Base-by-base conservation (phyloP, 1,284 basidiomycete species). In the Spongispora temasekensis region DNA sequence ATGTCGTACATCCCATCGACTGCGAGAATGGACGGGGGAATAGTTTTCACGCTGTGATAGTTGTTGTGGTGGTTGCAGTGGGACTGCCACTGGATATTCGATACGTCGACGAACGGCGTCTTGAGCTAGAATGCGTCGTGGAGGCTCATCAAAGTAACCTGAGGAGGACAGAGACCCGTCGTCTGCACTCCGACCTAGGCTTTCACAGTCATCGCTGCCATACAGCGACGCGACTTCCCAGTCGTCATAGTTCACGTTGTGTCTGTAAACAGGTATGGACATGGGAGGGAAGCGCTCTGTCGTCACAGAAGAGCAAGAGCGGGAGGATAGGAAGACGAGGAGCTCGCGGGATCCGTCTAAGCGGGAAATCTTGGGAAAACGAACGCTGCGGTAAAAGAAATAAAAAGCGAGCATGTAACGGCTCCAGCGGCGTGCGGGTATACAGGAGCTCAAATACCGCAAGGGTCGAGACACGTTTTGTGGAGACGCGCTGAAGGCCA, bases 221-320 rank as follows among this genome's bases (percentile, higher is more conserved):
- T 71, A 71, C 34, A 70, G 60, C 42, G 69, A 71, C 23, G 71
- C 69, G 56, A 74, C 61, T 60, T 71, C 69, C 69, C 69, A 71
- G 60, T 71, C 69, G 35, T 70, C 63, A 46, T 64, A 55, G 42
- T 55, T 25, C 28, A 55, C 23, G 37, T 71, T 74, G 48, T 71
- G 71, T 46, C 69, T 69, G 50, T 61, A 71, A 21, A 71, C 28
- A 19, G 69, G 69, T 34, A 71, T 72, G 40, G 57, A 25, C 68
- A 70, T 70, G 44, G 27, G 44, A 46, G 23, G 25, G 31, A 34
- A 51, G 31, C 19, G 46, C 37, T 15, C 56, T 57, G 34, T 21
- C 7, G 56, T 56, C 40, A 28, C 46, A 21, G 25, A 19, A 34
- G 35, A 34, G 42, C 35, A 27, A 12, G 37, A 21, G 28, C 52